These are phyloP conservation scores for Fraxinus velutina DNA, from an alignment of 305 asterid species.

Conservation along the genomic window DNA sequence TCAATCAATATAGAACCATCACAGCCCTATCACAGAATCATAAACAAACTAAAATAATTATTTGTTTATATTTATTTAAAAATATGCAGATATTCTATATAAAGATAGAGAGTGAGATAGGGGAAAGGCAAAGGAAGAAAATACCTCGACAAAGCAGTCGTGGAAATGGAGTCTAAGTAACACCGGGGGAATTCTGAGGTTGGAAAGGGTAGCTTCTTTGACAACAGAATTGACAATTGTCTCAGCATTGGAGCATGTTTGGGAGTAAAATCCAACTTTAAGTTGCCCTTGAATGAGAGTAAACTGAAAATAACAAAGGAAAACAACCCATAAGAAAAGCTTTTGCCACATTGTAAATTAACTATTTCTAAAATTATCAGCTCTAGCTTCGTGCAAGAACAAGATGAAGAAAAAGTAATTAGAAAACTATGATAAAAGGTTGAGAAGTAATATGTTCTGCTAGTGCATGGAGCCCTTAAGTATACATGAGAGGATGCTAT, in stretches of 20 bases:
- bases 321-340: neutral
- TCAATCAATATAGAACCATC: conserved; percentile 43
- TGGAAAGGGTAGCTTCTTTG: conserved; percentile 17
- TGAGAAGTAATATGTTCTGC: neutral
- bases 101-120: neutral
- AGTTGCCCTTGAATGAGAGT: conserved; percentile 23
- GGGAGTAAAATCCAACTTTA: conserved; percentile 37
- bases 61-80: too few species aligned
- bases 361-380: neutral
- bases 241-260: conserved; percentile 40
- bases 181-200: conserved; percentile 27
- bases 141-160: conserved; percentile 43
- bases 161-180: conserved; percentile 40
- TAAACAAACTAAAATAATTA: neutral
- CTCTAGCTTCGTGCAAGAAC: neutral
- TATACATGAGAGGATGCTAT: neutral
- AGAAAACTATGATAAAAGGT: neutral
- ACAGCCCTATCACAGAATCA: conserved; percentile 30
- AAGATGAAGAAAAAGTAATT: neutral
- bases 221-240: conserved; percentile 36
- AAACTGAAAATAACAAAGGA: neutral
- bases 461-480: neutral
- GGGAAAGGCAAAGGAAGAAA: neutral
- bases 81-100: neutral
- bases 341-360: neutral